Percentiles rank a stretch among this genome's conserved stretches.
Conservation (phyloP, 805 yeast genomes). For the Candida incommunis region DNA sequence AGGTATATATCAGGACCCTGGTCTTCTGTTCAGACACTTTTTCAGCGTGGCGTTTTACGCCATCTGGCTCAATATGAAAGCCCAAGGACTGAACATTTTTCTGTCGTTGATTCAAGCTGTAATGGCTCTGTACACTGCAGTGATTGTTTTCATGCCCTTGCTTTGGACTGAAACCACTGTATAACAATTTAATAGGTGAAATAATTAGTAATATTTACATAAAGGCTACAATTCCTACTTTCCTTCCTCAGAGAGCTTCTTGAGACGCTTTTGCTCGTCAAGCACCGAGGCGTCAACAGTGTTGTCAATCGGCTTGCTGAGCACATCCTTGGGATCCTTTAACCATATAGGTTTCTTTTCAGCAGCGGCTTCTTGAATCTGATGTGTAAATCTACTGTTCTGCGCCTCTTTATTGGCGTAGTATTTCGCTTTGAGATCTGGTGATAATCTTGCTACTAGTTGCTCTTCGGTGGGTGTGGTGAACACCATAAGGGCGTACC, state of each 20-base stretch:
- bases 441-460: conserved; percentile 57
- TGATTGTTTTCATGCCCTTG: conserved; percentile 67
- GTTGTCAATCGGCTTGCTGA: conserved; percentile 1
- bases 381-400: neutral
- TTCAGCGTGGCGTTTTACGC: conserved; percentile 82
- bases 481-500: conserved; percentile 56
- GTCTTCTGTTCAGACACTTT: conserved; percentile 67
- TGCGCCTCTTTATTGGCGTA: conserved; percentile 34
- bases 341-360: neutral
- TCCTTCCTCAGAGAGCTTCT: neutral
- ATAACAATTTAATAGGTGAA: too few relatives aligned
- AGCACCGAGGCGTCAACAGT: neutral
- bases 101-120: conserved; percentile 57
- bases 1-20: conserved; percentile 69
- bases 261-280: conserved; percentile 7
- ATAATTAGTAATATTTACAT: too few relatives aligned
- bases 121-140: conserved; percentile 58
- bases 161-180: conserved; percentile 19
- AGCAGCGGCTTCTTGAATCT: neutral
- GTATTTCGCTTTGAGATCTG: conserved; percentile 68
- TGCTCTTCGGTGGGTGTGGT: conserved; percentile 81
- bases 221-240: too few relatives aligned
- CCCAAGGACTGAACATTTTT: conserved; percentile 38
- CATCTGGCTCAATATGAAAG: conserved; percentile 50
- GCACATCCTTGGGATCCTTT: neutral